phyloP scores from a whole-genome alignment of 1,284 basidiomycete genomes.

The Coriolopsis trogii region DNA sequence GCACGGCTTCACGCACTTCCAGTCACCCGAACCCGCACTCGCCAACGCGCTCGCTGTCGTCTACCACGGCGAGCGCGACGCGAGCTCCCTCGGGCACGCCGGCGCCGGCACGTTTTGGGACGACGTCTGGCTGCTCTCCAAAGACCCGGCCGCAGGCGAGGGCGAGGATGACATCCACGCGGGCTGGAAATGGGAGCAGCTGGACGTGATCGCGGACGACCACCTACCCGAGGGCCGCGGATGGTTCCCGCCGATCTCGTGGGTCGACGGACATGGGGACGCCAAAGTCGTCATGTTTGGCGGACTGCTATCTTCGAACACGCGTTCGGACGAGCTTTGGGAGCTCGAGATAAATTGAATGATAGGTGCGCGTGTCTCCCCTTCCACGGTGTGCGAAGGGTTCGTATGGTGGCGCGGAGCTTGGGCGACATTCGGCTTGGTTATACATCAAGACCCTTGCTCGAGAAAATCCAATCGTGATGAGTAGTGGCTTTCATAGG shows the following conservation, averaged over 20 bases:
- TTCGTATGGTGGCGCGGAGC: neutral
- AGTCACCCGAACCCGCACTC: conserved; percentile 12
- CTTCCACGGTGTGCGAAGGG: neutral
- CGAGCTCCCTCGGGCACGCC: conserved; percentile 35
- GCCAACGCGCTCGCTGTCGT: conserved; percentile 30
- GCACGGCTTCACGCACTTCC: conserved; percentile 29
- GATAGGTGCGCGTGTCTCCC: neutral
- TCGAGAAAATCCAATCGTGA: too few species aligned
- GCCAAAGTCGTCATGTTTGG: conserved; percentile 27
- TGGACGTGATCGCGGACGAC: conserved; percentile 14
- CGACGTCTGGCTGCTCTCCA: conserved; percentile 35
- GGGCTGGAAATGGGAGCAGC: conserved; percentile 27
- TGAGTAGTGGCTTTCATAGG: too few species aligned
- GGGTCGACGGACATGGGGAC: conserved; percentile 21
- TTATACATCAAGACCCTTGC: too few species aligned
- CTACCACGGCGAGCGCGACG: conserved; percentile 37
- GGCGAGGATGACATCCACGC: conserved; percentile 7
- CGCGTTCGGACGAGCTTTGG: conserved; percentile 30
- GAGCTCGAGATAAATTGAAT: conserved; percentile 26
- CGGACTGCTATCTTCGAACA: conserved; percentile 27
- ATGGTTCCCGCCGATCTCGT: conserved; percentile 26
- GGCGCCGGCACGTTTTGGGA: conserved; percentile 39
- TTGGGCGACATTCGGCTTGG: too few species aligned
- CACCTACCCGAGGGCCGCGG: conserved; percentile 27
- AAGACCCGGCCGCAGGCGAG: conserved; percentile 12